Base-by-base conservation (phyloP, 768 basidiomycete genomes). In the Boletus tylopilopsis region DNA sequence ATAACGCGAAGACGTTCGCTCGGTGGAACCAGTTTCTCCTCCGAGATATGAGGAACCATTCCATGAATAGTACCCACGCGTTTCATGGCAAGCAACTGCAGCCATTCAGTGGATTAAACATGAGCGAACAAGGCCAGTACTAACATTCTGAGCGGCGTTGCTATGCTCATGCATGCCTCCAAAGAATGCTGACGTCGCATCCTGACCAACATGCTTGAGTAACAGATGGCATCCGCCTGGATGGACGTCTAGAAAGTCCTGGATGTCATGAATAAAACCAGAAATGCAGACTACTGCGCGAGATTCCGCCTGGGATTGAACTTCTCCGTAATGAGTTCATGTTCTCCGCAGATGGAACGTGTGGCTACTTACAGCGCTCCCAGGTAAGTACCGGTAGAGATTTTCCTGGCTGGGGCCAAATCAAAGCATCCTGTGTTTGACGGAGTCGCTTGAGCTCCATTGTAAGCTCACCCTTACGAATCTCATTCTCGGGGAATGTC, bases 161-260 rank as follows among this genome's bases (percentile, higher is more conserved):
- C 29, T 45, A 15, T 50, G 49, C n/a, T 37, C 21, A 22, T 46
- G 24, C 32, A 50, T 24, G 12, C 49, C 49, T n/a, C 43, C 49
- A 36, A 50, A 50, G 43, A 50, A 50, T 8, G 42, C 49, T 10
- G 42, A 30, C 13, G 49, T 45, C 22, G 35, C 49, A 32, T 49
- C 49, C 43, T 30, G 35, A 7, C 42, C 49, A n/a, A 49, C 19
- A 9, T 49, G 27, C 32, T 45, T 30, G 3, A 45, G n/a, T 21
- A 49, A 18, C n/a, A 49, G 18, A 43, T 43, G 16, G 5, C 33
- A 24, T 27, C 47, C 47, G 8, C 47, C 32, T 5, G 41, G 47
- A 35, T 49, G 41, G 19, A 34, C 25, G 5, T 49, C 47, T 22
- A 49, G 44, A 7, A 43, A 43, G 8, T 35, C 33, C 25, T 44